Base-by-base conservation (phyloP, 441 rosid species). In the Adansonia grandidieri region DNA sequence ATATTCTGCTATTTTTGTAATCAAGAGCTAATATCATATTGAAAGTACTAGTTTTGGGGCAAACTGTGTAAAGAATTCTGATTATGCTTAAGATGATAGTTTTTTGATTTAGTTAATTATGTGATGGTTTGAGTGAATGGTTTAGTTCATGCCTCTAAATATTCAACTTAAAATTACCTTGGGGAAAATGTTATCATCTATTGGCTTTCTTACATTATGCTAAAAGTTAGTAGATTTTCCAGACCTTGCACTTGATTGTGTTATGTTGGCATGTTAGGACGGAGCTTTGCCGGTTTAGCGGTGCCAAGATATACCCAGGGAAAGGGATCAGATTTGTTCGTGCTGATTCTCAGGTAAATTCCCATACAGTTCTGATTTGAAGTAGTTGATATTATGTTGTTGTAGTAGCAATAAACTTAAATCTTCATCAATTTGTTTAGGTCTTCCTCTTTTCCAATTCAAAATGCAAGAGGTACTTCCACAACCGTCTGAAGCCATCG, bases 391-490 rank as follows among this genome's bases (percentile, higher is more conserved):
- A 8, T 48, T 19, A 51, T 45, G 10, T 13, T 22, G 66, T 20
- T 20, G 17, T 15, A 8, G 11, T 7, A 5, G 3, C 17, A n/a
- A n/a, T 70, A 70, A 22, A 22, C 57, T 15, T 7, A 22, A 11
- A 57, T 20, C 54, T 40, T 8, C 66, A 28, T 24, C 51, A 61
- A 13, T 78, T 71, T 0, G 1, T 54, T 15, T 24, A 94, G 98
- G 98, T 94, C 76, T 94, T 94, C 86, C 85, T 94, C 69, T 94
- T 94, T 83, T 80, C 84, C 40, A 94, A 92, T 84, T 94, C 98
- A 2, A 94, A 94, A 78, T 94, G 97, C 84, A 91, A 94, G 86
- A 86, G 93, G 85, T 92, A 94, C 75, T 94, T 94, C 79, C 98
- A 94, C 85, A 90, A 91, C 82, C 83, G 90, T 69, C 65, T 94